Evolutionary conservation across 495 filamentous ascomycete species (phyloP).

Genomic region (Podospora fimiseda): DNA sequence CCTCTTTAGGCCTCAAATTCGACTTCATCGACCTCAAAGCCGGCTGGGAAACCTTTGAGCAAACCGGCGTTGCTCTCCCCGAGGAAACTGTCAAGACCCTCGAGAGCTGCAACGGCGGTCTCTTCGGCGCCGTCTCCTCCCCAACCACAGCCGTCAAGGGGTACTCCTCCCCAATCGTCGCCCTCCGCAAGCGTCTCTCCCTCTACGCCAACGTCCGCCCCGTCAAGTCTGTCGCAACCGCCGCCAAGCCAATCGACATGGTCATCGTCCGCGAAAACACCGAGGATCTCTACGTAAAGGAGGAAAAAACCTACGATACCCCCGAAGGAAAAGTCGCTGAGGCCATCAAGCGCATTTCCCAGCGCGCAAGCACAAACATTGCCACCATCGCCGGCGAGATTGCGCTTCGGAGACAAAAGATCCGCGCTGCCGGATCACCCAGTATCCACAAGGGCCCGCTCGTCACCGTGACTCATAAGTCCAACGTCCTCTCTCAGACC

Average conservation of each 20-base stretch:
- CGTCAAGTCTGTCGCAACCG: conserved; percentile 70
- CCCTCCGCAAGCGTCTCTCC: conserved; percentile 87
- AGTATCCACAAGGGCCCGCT: conserved; percentile 62
- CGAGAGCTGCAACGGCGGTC: conserved; percentile 89
- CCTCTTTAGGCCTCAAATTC: conserved; percentile 81
- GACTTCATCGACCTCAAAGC: conserved; percentile 87
- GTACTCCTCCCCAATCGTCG: conserved; percentile 96
- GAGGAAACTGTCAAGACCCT: conserved; percentile 82
- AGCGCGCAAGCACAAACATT: conserved; percentile 74
- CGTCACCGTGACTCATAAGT: conserved; percentile 98
- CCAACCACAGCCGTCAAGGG: conserved; percentile 82
- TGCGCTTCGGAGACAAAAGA: conserved; percentile 75
- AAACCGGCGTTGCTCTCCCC: conserved; percentile 78
- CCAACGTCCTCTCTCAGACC: conserved; percentile 92
- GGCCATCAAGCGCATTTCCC: conserved; percentile 93
- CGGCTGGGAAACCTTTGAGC: conserved; percentile 87
- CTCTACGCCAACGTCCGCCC: conserved; percentile 97
- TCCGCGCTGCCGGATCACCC: conserved; percentile 46
- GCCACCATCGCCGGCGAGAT: conserved; percentile 92
- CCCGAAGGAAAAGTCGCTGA: conserved; percentile 82
- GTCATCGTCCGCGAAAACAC: conserved; percentile 99
- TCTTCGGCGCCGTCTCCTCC: conserved; percentile 95
- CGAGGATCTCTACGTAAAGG: conserved; percentile 97
- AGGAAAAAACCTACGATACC: conserved; percentile 73
- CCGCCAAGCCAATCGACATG: conserved; percentile 71